Evolutionary conservation across 2,329 filamentous ascomycete genomes (phyloP), one percentile per base, ranked within the genome.

Genomic region (Boeremia lycopersici): DNA sequence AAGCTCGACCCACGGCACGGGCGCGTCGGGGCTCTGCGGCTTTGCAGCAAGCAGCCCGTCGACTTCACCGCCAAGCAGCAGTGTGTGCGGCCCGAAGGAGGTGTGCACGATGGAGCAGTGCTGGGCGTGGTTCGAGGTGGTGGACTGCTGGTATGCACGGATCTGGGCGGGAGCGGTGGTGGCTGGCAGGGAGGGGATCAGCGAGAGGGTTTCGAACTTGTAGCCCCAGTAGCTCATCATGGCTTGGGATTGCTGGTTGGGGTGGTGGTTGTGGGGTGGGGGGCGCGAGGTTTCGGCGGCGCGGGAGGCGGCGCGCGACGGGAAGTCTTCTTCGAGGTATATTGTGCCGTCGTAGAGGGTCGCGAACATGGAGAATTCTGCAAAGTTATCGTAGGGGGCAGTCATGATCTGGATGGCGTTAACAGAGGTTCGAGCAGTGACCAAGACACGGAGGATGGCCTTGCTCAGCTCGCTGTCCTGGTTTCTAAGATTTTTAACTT

Each of bases 151-250:
- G 26, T 95, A 86, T 51, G 77, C 79, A 71, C 96, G 93, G 59
- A 99, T 97, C 54, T 87, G 86, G 1, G 90, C 87, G 51, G 90
- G 85, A 0, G 86, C 79, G 0, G 86, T 88, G 52, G 89, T 84
- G 88, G 91, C 95, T 87, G 93, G 97, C 0, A 88, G 84, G 2
- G 82, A 78, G 2, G 90, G 87, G 4, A 98, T 78, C 2, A 95
- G 87, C 6, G 88, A 86, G 1, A 99, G 76, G 0, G 91, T 89
- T 75, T 99, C 95, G 68, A 99, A 99, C 73, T 99, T 99, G 79
- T 99, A 99, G 31, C 93, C 93, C 93, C 93, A 98, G 70, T 88
- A 99, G 44, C 88, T 86, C 92, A 97, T 97, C 60, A 93, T 80
- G 53, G 95, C 89, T 45, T 89, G 87, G 0, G 90, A 84, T 70